Conservation (phyloP, 306 rosid species). For the Cicer chorassanicum region DNA sequence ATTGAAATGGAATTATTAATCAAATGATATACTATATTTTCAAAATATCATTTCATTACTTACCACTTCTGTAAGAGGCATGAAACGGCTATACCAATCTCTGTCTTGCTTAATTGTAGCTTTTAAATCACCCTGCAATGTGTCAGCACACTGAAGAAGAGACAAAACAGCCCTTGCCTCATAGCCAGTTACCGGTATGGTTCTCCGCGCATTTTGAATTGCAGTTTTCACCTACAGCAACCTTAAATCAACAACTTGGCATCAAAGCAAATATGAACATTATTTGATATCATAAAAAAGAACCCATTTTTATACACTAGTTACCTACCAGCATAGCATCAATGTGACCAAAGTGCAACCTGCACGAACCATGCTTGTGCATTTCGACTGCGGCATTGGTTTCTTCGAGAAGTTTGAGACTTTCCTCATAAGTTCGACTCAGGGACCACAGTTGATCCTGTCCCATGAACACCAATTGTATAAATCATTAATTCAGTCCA, state of each 20-base stretch:
- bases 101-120: slow-evolving; percentile 70
- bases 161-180: slow-evolving; percentile 71
- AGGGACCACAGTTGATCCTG: slow-evolving; percentile 78
- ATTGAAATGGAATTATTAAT: not conserved
- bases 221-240: slow-evolving; percentile 80
- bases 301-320: not conserved
- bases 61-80: slow-evolving; percentile 93
- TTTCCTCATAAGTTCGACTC: slow-evolving; percentile 69
- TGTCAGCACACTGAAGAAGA: slow-evolving; percentile 73
- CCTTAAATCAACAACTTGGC: slow-evolving; percentile 48
- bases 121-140: slow-evolving; percentile 69
- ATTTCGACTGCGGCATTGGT: slow-evolving; percentile 91
- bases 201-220: slow-evolving; percentile 68
- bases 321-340: slow-evolving; percentile 67
- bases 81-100: slow-evolving; percentile 78
- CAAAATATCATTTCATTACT: slow-evolving; percentile 41
- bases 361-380: slow-evolving; percentile 75
- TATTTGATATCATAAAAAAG: not conserved
- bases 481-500: not conserved
- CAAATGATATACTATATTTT: slow-evolving; percentile 3
- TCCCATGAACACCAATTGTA: slow-evolving; percentile 17
- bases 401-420: slow-evolving; percentile 75
- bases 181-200: slow-evolving; percentile 56
- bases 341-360: slow-evolving; percentile 69
- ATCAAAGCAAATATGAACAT: slow-evolving; percentile 25